A percentile compares a stretch with the other conserved stretches of the same genome.
Conservation (phyloP, 1,139 yeast species). For the Yamadazyma jaroonii region DNA sequence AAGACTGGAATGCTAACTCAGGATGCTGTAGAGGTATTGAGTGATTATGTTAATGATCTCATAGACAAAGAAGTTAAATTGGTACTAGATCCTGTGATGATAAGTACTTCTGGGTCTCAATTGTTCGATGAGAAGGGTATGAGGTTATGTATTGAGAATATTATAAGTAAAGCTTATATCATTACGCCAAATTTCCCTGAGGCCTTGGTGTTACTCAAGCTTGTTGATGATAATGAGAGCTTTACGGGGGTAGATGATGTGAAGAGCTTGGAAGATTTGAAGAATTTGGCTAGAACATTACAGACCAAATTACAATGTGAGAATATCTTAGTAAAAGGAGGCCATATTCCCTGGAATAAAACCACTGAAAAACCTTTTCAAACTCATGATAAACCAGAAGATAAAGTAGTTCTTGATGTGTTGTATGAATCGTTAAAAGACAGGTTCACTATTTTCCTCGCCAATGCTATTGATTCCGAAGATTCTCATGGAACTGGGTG, state of each 20-base stretch:
- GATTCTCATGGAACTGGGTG: conserved; percentile 93
- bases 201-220: conserved; percentile 31
- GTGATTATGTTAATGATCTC: conserved; percentile 28
- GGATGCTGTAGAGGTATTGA: conserved; percentile 52
- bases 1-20: conserved; percentile 80
- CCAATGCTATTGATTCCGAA: conserved; percentile 45
- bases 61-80: conserved; percentile 31
- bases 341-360: conserved; percentile 61
- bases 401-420: conserved; percentile 51
- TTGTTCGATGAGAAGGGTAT: conserved; percentile 52
- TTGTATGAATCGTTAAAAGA: conserved; percentile 48
- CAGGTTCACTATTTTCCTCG: conserved; percentile 46
- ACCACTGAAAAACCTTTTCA: conserved; percentile 15
- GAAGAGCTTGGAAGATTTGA: conserved; percentile 7
- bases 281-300: conserved; percentile 40
- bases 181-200: conserved; percentile 79
- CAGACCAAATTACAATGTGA: conserved; percentile 41
- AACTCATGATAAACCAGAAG: conserved; percentile 15
- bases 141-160: conserved; percentile 36
- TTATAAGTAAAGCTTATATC: conserved; percentile 56
- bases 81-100: conserved; percentile 82
- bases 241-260: conserved; percentile 2
- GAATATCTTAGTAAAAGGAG: conserved; percentile 76
- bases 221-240: background rate
- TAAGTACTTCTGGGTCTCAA: conserved; percentile 70